These are phyloP conservation scores for Spongospora subterranea DNA, from an alignment of 208 protist genomes.

Conservation along the genomic window DNA sequence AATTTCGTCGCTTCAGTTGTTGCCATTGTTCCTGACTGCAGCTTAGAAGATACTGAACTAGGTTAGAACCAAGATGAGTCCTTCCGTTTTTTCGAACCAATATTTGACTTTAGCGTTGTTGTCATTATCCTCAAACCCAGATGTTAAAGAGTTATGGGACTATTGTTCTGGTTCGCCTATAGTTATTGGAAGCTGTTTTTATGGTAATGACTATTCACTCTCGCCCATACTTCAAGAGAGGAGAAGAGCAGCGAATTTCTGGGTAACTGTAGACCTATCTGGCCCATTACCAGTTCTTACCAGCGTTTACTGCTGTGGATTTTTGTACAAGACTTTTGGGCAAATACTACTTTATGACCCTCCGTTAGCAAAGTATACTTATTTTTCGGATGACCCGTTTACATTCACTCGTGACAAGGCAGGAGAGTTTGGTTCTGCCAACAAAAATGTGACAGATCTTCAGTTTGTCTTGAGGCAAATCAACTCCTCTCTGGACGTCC, in stretches of 20 bases:
- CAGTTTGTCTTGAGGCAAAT: constrained; percentile 51
- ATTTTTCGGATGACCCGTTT: constrained; percentile 5
- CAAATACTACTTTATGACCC: constrained; percentile 44
- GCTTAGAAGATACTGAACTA: background rate
- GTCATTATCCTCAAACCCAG: background rate
- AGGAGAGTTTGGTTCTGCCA: background rate
- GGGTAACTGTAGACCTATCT: constrained; percentile 6
- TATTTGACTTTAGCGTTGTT: background rate
- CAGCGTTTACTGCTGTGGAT: constrained; percentile 40
- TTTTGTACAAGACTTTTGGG: background rate
- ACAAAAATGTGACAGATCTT: constrained; percentile 26
- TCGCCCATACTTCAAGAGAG: background rate
- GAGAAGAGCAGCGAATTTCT: background rate
- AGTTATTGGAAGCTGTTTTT: background rate
- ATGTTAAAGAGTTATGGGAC: background rate
- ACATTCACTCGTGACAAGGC: background rate
- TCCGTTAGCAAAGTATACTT: background rate
- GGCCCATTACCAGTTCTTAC: background rate
- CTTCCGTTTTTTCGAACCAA: background rate
- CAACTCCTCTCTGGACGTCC: background rate
- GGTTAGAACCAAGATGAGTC: background rate
- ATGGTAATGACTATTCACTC: background rate
- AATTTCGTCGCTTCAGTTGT: constrained; percentile 39
- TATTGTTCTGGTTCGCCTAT: background rate
- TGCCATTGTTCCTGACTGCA: background rate